phyloP scores from a whole-genome alignment of 139 green algal species.

The Haematococcus sp. region DNA sequence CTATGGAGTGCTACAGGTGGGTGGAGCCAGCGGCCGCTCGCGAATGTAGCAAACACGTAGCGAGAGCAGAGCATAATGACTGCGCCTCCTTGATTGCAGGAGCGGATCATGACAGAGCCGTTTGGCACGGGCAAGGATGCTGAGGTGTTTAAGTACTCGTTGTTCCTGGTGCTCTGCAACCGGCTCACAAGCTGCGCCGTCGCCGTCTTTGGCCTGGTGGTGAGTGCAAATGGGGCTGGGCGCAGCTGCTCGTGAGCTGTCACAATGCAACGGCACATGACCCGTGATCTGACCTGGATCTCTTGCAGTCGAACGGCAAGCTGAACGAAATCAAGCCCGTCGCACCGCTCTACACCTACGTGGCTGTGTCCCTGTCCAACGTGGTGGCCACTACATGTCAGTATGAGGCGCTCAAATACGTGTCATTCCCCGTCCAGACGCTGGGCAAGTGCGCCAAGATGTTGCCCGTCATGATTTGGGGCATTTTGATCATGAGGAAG shows the following conservation, averaged over 20 bases:
- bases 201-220: conserved; percentile 66
- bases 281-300: background rate
- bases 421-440: conserved; percentile 70
- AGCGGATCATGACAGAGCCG: conserved; percentile 88
- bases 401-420: conserved; percentile 97
- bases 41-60: background rate
- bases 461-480: conserved; percentile 97
- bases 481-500: conserved; percentile 87
- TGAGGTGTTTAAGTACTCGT: conserved; percentile 84
- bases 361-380: conserved; percentile 85
- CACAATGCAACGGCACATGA: background rate
- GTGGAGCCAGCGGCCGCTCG: background rate
- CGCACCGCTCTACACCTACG: conserved; percentile 79
- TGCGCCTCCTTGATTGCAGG: conserved; percentile 54
- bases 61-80: background rate
- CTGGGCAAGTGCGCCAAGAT: conserved; percentile 97
- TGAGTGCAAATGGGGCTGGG: conserved; percentile 11
- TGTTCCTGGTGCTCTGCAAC: conserved; percentile 97
- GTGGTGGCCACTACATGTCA: conserved; percentile 96
- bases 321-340: conserved; percentile 54
- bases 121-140: conserved; percentile 50
- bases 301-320: conserved; percentile 41
- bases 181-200: conserved; percentile 60
- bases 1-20: conserved; percentile 83
- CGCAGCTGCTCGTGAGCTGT: background rate